Evolutionary conservation across 2,329 filamentous ascomycete genomes (phyloP).

Genomic region (Emergomyces orientalis): DNA sequence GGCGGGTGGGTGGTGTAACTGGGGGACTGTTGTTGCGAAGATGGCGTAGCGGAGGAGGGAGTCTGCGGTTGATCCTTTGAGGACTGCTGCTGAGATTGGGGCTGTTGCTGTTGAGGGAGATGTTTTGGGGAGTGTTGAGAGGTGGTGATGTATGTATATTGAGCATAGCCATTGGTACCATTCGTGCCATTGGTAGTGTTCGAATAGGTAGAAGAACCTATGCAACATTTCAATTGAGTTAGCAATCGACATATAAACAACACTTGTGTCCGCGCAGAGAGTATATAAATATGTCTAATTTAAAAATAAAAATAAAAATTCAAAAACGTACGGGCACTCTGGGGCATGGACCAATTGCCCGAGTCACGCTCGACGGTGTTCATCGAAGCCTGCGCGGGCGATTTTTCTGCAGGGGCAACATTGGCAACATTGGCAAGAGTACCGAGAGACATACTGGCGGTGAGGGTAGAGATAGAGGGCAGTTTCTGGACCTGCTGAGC

Average conservation of each 20-base stretch:
- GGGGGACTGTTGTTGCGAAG: constrained; percentile 16
- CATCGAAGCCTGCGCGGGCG: constrained; percentile 34
- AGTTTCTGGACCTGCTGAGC: constrained; percentile 35
- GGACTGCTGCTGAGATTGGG: constrained; percentile 14
- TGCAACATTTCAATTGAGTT: no score
- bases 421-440: constrained; percentile 9
- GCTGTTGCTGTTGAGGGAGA: background rate
- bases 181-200: constrained; percentile 36
- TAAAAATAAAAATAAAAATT: background rate
- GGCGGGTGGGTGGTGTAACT: constrained; percentile 31
- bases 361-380: constrained; percentile 47
- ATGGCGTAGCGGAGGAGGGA: constrained; percentile 2
- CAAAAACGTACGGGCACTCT: constrained; percentile 44
- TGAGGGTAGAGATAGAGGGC: constrained; percentile 41
- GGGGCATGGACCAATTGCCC: constrained; percentile 51
- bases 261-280: no score
- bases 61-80: constrained; percentile 4
- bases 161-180: constrained; percentile 28
- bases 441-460: constrained; percentile 33
- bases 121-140: constrained; percentile 40
- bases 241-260: no score
- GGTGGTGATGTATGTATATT: constrained; percentile 31
- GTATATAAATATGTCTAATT: no score
- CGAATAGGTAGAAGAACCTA: constrained; percentile 43
- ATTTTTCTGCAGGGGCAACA: constrained; percentile 31